These are phyloP conservation scores for Cryptococcus neoformans DNA, from an alignment of 1,284 basidiomycete species.

Conservation along the genomic window DNA sequence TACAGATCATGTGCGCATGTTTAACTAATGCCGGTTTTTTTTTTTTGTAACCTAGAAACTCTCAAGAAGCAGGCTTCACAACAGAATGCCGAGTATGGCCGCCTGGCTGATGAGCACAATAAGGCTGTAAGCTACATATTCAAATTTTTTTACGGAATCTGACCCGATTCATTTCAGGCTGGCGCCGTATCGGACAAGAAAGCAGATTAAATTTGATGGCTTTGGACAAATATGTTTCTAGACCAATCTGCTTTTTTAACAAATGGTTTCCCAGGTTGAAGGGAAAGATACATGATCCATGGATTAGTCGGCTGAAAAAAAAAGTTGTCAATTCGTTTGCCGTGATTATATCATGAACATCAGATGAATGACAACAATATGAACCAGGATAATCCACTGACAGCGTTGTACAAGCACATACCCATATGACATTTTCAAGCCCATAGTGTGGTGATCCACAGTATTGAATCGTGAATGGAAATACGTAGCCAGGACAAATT, in stretches of 20 bases:
- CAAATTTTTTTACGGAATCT: neutral
- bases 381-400: too few relatives aligned
- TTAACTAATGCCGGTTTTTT: neutral
- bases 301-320: too few relatives aligned
- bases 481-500: too few relatives aligned
- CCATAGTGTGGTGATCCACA: too few relatives aligned
- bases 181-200: slow-evolving; percentile 58
- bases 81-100: slow-evolving; percentile 73
- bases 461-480: too few relatives aligned
- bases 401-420: too few relatives aligned
- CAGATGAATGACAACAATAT: too few relatives aligned
- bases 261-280: too few relatives aligned
- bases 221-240: neutral
- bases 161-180: slow-evolving; percentile 41
- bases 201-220: slow-evolving; percentile 30
- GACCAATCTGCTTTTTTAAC: neutral
- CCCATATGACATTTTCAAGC: too few relatives aligned
- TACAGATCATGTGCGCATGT: slow-evolving; percentile 26
- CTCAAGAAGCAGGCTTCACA: slow-evolving; percentile 77
- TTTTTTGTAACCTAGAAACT: slow-evolving; percentile 57
- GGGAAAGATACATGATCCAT: too few relatives aligned
- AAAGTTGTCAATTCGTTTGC: too few relatives aligned
- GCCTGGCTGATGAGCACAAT: slow-evolving; percentile 73
- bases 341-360: too few relatives aligned
- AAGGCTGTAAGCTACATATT: slow-evolving; percentile 49